Conservation (phyloP, 306 rosid species). For the Quercus alba region DNA sequence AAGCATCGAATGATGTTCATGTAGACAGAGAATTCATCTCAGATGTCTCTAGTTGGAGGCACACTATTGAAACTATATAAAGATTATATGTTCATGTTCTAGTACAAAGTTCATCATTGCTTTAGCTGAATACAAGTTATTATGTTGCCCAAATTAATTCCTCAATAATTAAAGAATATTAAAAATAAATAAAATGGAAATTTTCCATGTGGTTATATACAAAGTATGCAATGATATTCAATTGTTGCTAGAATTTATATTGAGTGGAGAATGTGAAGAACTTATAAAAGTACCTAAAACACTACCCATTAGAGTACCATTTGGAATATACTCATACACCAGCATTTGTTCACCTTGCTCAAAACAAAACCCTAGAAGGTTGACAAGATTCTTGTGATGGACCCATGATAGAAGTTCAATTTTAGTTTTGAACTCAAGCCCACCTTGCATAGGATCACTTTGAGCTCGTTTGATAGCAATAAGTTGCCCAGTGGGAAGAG, state of each 20-base stretch:
- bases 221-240: background rate
- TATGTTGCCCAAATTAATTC: too few species aligned
- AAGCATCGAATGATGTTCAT: background rate
- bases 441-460: conserved; percentile 39
- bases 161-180: too few species aligned
- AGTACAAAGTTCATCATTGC: background rate
- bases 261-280: background rate
- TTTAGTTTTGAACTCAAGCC: conserved; percentile 42
- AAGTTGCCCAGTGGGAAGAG: conserved; percentile 34
- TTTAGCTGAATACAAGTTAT: too few species aligned
- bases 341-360: conserved; percentile 58
- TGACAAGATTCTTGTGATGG: conserved; percentile 53
- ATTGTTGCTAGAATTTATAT: background rate
- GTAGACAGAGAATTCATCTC: background rate
- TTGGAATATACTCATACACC: conserved; percentile 41
- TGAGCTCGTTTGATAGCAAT: conserved; percentile 50
- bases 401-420: conserved; percentile 58
- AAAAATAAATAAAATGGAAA: too few species aligned
- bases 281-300: conserved; percentile 32
- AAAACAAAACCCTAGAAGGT: conserved; percentile 50
- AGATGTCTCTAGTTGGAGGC: background rate
- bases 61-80: background rate
- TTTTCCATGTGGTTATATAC: too few species aligned
- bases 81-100: background rate
- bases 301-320: conserved; percentile 39